Evolutionary conservation across 139 green algal genomes (phyloP).

Genomic region (Eudorina sp.): DNA sequence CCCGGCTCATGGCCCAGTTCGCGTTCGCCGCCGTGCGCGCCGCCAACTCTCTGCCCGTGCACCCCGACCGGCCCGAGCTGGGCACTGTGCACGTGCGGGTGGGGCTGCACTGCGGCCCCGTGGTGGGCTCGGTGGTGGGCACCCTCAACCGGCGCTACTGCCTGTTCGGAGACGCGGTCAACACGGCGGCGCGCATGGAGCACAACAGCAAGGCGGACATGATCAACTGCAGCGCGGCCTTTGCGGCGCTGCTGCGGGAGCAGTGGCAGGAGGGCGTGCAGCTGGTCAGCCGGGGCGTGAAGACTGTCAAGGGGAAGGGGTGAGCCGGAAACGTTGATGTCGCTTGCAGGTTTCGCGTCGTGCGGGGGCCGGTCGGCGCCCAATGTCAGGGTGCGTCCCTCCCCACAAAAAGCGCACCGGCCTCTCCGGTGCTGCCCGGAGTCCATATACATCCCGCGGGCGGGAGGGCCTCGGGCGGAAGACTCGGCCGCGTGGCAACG

Average conservation of each 20-base stretch:
- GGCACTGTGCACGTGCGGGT: conserved; percentile 44
- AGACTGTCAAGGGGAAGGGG: conserved; percentile 37
- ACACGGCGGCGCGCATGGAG: conserved; percentile 50
- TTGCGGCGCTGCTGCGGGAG: conserved; percentile 38
- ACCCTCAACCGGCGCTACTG: conserved; percentile 35
- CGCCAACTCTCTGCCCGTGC: conserved; percentile 17
- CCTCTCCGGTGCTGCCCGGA: too few species aligned
- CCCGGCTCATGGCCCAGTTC: conserved; percentile 40
- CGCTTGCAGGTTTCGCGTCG: too few species aligned
- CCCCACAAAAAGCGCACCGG: too few species aligned
- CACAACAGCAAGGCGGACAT: conserved; percentile 42
- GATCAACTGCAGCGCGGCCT: conserved; percentile 40
- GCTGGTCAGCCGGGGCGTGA: not conserved
- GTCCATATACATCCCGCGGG: too few species aligned
- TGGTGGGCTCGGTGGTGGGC: conserved; percentile 47
- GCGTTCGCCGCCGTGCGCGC: conserved; percentile 5
- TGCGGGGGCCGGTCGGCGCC: too few species aligned
- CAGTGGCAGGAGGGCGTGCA: conserved; percentile 25
- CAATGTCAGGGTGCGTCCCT: too few species aligned
- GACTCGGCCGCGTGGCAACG: too few species aligned
- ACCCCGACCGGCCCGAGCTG: conserved; percentile 29
- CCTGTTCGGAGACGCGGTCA: conserved; percentile 61
- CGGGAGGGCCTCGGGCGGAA: too few species aligned
- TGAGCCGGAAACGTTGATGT: too few species aligned
- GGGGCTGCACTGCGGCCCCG: conserved; percentile 53